phyloP scores from a whole-genome alignment of 73 alveolate species.

The Paramecium tetraurelia region DNA sequence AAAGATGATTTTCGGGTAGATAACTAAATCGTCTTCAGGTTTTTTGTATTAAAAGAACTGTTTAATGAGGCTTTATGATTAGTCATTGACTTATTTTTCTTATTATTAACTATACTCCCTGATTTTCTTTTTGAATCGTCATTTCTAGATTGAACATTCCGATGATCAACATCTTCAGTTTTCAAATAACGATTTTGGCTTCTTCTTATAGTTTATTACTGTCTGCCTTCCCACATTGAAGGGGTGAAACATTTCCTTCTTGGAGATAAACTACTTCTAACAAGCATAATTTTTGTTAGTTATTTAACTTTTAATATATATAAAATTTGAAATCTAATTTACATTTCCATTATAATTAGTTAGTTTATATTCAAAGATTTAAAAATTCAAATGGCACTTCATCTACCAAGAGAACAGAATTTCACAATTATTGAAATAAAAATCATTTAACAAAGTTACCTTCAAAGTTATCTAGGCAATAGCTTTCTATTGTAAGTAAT shows the following conservation, averaged over 20 bases:
- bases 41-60: slow-evolving; percentile 7
- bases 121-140: slow-evolving; percentile 28
- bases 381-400: not conserved
- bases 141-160: slow-evolving; percentile 9
- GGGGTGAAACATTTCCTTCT: slow-evolving; percentile 29
- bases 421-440: no score
- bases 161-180: slow-evolving; percentile 25
- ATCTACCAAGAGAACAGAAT: not conserved
- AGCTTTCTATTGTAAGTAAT: no score
- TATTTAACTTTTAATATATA: not conserved
- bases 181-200: not conserved
- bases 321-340: not conserved
- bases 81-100: slow-evolving; percentile 4
- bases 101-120: not conserved
- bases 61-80: slow-evolving; percentile 10
- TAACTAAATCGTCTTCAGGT: not conserved
- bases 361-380: not conserved
- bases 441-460: no score
- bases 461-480: no score
- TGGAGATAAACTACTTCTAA: slow-evolving; percentile 21
- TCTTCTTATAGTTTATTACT: not conserved
- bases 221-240: not conserved
- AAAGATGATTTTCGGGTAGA: not conserved
- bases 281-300: not conserved
- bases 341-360: not conserved